Evolutionary conservation across 2,329 filamentous ascomycete genomes (phyloP), one percentile per base, ranked within the genome.

Genomic region (Venturia asperata): DNA sequence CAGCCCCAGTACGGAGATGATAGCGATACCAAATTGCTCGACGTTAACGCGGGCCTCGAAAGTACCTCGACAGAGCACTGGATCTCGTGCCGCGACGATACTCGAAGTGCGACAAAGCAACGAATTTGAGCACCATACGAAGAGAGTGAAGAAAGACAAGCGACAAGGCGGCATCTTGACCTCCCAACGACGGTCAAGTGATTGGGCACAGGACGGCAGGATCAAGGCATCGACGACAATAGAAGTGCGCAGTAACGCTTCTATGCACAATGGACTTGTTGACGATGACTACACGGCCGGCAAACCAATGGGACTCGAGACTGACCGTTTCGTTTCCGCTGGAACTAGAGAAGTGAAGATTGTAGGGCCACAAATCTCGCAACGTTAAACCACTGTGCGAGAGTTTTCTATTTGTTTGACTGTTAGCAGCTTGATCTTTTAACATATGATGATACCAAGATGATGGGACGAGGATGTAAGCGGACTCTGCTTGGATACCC

Each of bases 381-480:
- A 58, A n/a, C 30, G 30, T 27, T 58, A 27, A 58, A 17, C 0
- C 9, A n/a, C 1, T 3, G 13, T 58, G 17, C 17, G 19, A 5
- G 30, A 37, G 1, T 19, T 15, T 21, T 34, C 6, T 37, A 19
- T 58, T 37, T 58, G 15, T 58, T 58, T 37, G 27, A 37, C 52
- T 37, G 7, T 58, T 37, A 58, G 52, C 52, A 34, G 15, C 30
- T 19, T 37, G 19, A 58, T 58, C 11, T 58, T 11, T 30, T 37
- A n/a, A 21, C 15, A 34, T 58, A 58, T 58, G 52, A 37, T 56
- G 27, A 39, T 37, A 58, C 52, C 52, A 58, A 58, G 52, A 58
- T 37, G 17, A n/a, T 58, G 52, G 52, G 52, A 58, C 30, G 27
- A 34, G 52, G 52, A 1, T 21, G 17, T 34, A 37, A n/a, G 17